Conservation (phyloP, 2,329 filamentous ascomycete species). For the Trichoderma sp. region DNA sequence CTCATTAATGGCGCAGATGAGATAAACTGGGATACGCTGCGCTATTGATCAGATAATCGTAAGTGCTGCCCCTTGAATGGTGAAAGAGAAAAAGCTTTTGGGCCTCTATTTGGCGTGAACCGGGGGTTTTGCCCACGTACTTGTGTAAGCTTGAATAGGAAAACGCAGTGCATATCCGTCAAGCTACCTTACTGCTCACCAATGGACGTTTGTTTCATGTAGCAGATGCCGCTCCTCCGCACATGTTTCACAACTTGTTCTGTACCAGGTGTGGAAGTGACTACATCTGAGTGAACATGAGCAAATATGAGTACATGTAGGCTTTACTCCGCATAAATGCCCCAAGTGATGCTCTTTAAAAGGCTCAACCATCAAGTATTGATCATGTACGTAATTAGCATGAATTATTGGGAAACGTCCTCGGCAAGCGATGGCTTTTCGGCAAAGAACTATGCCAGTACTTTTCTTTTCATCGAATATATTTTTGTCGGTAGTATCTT, state of each 20-base stretch:
- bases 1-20: slow-evolving; percentile 7
- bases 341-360: no score
- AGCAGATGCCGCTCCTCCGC: no score
- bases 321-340: no score
- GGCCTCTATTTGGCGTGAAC: neutral
- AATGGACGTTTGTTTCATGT: no score
- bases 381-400: neutral
- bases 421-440: neutral
- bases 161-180: neutral
- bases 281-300: no score
- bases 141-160: neutral
- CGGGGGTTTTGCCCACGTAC: neutral
- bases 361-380: no score
- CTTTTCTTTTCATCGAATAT: neutral
- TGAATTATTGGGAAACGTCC: neutral
- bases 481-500: neutral
- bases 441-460: neutral
- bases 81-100: neutral
- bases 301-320: no score
- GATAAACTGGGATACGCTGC: neutral
- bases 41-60: neutral
- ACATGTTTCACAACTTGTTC: no score
- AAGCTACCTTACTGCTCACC: neutral
- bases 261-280: no score
- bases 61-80: neutral